Evolutionary conservation across 2,329 filamentous ascomycete genomes (phyloP).

Genomic region (Pyrenophora tritici-repentis): DNA sequence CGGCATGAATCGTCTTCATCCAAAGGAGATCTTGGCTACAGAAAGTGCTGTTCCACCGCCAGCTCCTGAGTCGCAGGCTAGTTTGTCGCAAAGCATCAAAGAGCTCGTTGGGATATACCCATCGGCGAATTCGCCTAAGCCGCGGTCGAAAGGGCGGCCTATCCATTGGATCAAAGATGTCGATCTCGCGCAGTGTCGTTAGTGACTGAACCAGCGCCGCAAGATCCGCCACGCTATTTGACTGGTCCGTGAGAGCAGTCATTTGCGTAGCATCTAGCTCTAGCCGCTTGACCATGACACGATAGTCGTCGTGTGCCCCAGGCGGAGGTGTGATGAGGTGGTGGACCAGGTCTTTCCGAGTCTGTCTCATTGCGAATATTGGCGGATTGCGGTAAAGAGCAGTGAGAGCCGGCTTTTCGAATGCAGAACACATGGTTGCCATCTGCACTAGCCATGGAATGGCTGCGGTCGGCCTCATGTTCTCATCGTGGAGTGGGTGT

Average conservation of each 20-base stretch:
- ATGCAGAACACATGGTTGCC: constrained; percentile 64
- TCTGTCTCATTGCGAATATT: constrained; percentile 59
- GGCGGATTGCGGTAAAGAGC: constrained; percentile 73
- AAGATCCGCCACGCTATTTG: constrained; percentile 61
- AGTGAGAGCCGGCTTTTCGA: constrained; percentile 73
- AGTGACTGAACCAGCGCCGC: constrained; percentile 65
- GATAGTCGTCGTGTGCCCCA: constrained; percentile 61
- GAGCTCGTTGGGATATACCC: constrained; percentile 70
- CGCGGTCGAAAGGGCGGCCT: constrained; percentile 67
- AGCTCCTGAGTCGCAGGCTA: constrained; percentile 54
- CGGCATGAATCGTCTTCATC: constrained; percentile 54
- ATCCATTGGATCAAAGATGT: constrained; percentile 73
- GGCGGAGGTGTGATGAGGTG: constrained; percentile 59
- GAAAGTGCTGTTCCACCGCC: constrained; percentile 62
- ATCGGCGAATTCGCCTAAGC: constrained; percentile 59
- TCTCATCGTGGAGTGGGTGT: constrained; percentile 58
- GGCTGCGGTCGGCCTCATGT: constrained; percentile 50
- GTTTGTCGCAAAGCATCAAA: constrained; percentile 65
- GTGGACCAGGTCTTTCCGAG: constrained; percentile 51
- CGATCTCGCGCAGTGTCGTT: constrained; percentile 69
- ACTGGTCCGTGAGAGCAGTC: constrained; percentile 59
- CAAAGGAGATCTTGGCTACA: constrained; percentile 41
- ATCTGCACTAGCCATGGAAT: constrained; percentile 68
- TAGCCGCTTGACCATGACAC: constrained; percentile 71
- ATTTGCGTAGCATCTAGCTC: constrained; percentile 68